Base-by-base conservation (phyloP, 495 filamentous ascomycete genomes). In the Entonaema liquescens region DNA sequence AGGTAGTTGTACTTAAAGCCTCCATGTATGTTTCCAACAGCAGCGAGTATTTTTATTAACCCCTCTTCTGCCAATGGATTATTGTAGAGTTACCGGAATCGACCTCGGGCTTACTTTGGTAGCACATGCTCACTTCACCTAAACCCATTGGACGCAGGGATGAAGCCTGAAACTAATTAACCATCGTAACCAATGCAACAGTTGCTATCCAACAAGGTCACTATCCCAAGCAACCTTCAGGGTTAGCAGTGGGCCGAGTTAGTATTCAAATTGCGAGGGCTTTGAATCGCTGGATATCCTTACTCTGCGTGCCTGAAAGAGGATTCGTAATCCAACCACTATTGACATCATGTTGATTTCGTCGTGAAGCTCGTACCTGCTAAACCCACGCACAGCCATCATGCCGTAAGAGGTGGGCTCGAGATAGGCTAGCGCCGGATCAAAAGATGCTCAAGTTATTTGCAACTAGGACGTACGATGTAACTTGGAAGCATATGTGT, bases 311-410 rank as follows among this genome's bases (percentile, higher is more conserved):
- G 11, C 21, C 17, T 9, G 21, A 47, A 25, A 9, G 28, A 29
- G 49, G 52, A 59, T 49, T 71, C 69, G 63, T 71, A 64, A 71
- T 63, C 21, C 29, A 44, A 26, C 29, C 36, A 59, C 47, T 29
- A 29, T 63, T 67, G 54, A 63, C 69, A 72, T 72, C 69, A 72
- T 49, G 33, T 25, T 56, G 12, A 60, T 68, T 65, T 72, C 54
- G 59, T 68, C 35, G 63, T 62, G 42, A 54, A 61, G 25, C 38
- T 28, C 17, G 50, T 21, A 35, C 35, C 44, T 35, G 47, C 60
- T 42, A 28, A 47, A 35, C 25, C 29, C 17, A 17, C 49, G 49
- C 31, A 38, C 15, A 57, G 29, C 52, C n/a, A 31, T 40, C 49
- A 53, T 44, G 59, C 50, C 28, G n/a, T 53, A 58, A 49, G 31